Evolutionary conservation across 371 early-diverging fungal species (phyloP), one percentile per base, ranked within the genome.

Genomic region (Mortierella polycephala): DNA sequence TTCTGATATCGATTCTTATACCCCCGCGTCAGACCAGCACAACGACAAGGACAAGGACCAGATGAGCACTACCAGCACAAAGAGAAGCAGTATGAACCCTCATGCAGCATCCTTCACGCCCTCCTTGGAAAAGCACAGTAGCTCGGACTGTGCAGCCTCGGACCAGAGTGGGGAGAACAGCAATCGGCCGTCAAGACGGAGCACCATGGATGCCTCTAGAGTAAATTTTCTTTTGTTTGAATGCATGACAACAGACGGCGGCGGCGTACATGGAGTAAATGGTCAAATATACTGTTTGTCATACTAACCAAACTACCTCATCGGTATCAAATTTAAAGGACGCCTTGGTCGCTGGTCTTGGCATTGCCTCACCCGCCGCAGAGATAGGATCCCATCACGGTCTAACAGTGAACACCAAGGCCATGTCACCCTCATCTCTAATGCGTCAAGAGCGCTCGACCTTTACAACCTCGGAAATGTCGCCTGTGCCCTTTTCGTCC

Each of bases 71-170:
- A 60, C 60, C 54, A 59, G 66, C 56, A 62, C 47, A 46, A 68
- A 69, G 69, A 64, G 75, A 44, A 70, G 63, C 30, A 75, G 70
- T 52, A 75, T 75, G 75, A 75, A 75, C 40, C 75, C 75, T 41
- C 46, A 62, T 42, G 75, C 75, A 5, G 75, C 75, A 46, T 57
- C 75, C 6, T 70, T 75, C 52, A 70, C 75, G 12, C 75, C 75
- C 13, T 70, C 67, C n/a, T 67, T 75, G 21, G 62, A 49, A 52
- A 66, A 75, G 63, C 47, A 67, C 16, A 49, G 53, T 40, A 41
- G 62, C 6, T 42, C 62, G 1, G 70, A 70, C 56, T 68, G 69
- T 57, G 75, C 69, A 23, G 69, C 65, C 46, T 68, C 75, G 21
- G 75, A 74, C 49, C 61, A 69, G 16, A 59, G 63, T 21, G 67